Conservation (phyloP, 2,329 filamentous ascomycete genomes). For the Arthroderma sp. region DNA sequence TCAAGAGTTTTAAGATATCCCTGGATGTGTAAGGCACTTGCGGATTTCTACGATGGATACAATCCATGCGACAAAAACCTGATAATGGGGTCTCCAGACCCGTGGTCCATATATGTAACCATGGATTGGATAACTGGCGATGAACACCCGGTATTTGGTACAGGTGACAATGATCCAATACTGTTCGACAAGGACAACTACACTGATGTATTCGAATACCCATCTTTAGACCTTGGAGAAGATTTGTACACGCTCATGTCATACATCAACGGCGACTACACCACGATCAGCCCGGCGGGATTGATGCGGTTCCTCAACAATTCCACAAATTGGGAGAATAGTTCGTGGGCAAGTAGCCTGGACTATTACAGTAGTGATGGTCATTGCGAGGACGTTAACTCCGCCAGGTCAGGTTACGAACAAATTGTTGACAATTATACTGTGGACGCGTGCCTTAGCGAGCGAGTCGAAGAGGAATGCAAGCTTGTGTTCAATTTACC, state of each 20-base stretch:
- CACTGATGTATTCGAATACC: too few relatives aligned
- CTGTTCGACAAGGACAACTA: too few relatives aligned
- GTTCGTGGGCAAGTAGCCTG: not conserved
- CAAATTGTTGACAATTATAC: constrained; percentile 2
- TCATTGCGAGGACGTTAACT: too few relatives aligned
- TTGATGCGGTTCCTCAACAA: not conserved
- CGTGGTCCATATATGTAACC: not conserved
- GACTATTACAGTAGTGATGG: too few relatives aligned
- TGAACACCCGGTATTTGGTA: too few relatives aligned
- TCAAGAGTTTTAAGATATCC: constrained; percentile 1
- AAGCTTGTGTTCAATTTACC: constrained; percentile 12
- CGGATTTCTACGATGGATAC: constrained; percentile 8
- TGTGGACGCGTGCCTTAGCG: constrained; percentile 1
- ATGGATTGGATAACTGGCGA: too few relatives aligned
- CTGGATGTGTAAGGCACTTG: constrained; percentile 8
- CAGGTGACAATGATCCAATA: too few relatives aligned
- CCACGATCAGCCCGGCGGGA: not conserved
- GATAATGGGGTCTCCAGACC: not conserved
- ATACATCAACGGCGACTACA: not conserved
- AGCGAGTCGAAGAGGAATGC: constrained; percentile 11
- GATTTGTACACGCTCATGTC: too few relatives aligned
- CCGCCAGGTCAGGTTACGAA: constrained; percentile 3
- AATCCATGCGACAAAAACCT: not conserved
- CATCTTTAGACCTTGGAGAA: too few relatives aligned
- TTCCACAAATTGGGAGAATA: not conserved